phyloP scores from a whole-genome alignment of 179 eudicot genomes.

The Heliamphora pulchella region DNA sequence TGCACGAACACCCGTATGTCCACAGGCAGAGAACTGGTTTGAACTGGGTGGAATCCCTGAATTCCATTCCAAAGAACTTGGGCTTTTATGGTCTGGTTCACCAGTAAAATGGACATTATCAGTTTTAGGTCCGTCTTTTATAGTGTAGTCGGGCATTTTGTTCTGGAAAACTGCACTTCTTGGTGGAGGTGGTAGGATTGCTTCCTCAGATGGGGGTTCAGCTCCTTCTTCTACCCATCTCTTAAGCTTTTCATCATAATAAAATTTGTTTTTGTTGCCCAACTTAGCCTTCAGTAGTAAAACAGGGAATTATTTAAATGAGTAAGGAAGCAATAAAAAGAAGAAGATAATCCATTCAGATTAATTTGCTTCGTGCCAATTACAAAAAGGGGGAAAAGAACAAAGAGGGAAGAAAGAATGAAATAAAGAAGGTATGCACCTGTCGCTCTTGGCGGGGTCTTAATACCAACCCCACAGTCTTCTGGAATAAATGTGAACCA shows the following conservation, averaged over 20 bases:
- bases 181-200: slow-evolving; percentile 84
- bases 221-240: slow-evolving; percentile 99
- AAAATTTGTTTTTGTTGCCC: slow-evolving; percentile 78
- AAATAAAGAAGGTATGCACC: background rate
- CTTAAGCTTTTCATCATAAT: slow-evolving; percentile 86
- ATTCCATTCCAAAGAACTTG: slow-evolving; percentile 34
- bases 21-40: slow-evolving; percentile 72
- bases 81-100: slow-evolving; percentile 31
- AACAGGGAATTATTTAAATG: background rate
- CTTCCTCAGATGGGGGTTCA: slow-evolving; percentile 66
- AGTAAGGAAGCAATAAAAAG: background rate
- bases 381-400: background rate
- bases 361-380: background rate
- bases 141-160: slow-evolving; percentile 39
- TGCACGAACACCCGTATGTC: slow-evolving; percentile 62
- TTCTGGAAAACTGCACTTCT: slow-evolving; percentile 49
- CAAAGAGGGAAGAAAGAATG: background rate
- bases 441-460: slow-evolving; percentile 45
- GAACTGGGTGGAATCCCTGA: slow-evolving; percentile 54
- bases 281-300: slow-evolving; percentile 60
- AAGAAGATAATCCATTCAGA: background rate
- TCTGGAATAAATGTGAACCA: slow-evolving; percentile 49
- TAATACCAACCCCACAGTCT: slow-evolving; percentile 71
- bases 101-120: slow-evolving; percentile 26
- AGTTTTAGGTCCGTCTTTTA: slow-evolving; percentile 31